Evolutionary conservation across 2,329 filamentous ascomycete species (phyloP).

Genomic region (Aaosphaeria pasadenensis): DNA sequence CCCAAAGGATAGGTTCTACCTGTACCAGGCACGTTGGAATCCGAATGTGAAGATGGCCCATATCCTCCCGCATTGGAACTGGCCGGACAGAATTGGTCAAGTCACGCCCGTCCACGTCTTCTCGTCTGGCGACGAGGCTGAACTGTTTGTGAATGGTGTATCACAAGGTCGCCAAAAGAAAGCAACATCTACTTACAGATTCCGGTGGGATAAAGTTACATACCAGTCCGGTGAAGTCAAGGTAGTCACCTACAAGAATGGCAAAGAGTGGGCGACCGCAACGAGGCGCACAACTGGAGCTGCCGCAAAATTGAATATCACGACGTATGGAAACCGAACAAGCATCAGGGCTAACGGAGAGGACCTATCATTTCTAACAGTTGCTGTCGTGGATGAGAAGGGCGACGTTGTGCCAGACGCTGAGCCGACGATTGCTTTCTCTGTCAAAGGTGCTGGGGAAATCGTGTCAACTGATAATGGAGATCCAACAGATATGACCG

Average conservation of each 20-base stretch:
- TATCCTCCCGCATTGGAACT: conserved; percentile 60
- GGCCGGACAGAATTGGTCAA: conserved; percentile 47
- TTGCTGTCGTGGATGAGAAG: conserved; percentile 44
- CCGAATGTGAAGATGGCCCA: conserved; percentile 49
- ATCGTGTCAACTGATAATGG: conserved; percentile 54
- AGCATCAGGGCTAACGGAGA: conserved; percentile 40
- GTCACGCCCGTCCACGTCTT: conserved; percentile 56
- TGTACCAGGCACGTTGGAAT: conserved; percentile 56
- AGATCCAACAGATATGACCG: conserved; percentile 30
- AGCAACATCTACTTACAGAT: conserved; percentile 42
- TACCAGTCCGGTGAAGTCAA: conserved; percentile 49
- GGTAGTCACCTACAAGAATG: conserved; percentile 50
- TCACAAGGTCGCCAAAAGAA: conserved; percentile 44
- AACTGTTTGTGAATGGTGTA: conserved; percentile 53
- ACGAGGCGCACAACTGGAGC: conserved; percentile 42
- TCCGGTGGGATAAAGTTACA: conserved; percentile 53
- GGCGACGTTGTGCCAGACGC: conserved; percentile 47
- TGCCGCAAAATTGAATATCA: conserved; percentile 39
- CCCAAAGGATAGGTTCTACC: conserved; percentile 52
- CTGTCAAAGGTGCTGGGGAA: conserved; percentile 41
- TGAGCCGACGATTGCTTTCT: conserved; percentile 43
- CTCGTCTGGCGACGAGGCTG: conserved; percentile 51
- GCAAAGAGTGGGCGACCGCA: conserved; percentile 46
- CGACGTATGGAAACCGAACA: conserved; percentile 38
- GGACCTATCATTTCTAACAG: conserved; percentile 49